Base-by-base conservation (phyloP, 345 rosid species). In the Hibiscus mutabilis region DNA sequence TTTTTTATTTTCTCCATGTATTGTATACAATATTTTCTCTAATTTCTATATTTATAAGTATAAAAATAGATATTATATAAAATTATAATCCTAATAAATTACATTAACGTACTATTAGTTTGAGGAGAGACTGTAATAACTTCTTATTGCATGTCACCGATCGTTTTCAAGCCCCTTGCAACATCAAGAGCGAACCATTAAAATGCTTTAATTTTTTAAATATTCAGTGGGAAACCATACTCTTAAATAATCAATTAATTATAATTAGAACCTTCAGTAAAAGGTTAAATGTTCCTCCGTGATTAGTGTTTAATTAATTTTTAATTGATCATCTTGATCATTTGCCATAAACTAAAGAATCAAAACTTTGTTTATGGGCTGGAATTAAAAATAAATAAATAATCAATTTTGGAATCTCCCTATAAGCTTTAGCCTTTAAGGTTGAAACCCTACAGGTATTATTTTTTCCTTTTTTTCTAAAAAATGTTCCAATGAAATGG, bases 401-500 rank as follows among this genome's bases (percentile, higher is more conserved):
- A 10, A 42, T 42, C 3, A 42, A 42, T 42, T 42, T 42, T 42
- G 46, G 46, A 42, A 42, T 42, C 46, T 9, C 14, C 46, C 13
- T 42, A 9, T 42, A 2, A 10, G 46, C 13, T 42, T 42, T 19
- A 58, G 42, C 42, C 42, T 37, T 37, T 11, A 42, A 42, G 46
- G 46, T 42, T 42, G 46, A 42, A 42, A 42, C 46, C 46, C 46
- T 42, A 42, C 42, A 10, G 1, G 42, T 7, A 37, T 37, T 37
- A 37, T 37, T 37, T 37, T 33, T 37, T 6, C 12, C 44, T 40
- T 37, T 8, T 15, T 6, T 0, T 59, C 42, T 4, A 22, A 57
- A 55, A 31, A 37, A 40, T 11, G 31, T 40, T 53, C 78, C 87
- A 78, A 61, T 66, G 46, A 3, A 3, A 66, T 6, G 47, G 52